phyloP scores from a whole-genome alignment of 2,329 filamentous ascomycete species.

The Rutstroemia sp. region DNA sequence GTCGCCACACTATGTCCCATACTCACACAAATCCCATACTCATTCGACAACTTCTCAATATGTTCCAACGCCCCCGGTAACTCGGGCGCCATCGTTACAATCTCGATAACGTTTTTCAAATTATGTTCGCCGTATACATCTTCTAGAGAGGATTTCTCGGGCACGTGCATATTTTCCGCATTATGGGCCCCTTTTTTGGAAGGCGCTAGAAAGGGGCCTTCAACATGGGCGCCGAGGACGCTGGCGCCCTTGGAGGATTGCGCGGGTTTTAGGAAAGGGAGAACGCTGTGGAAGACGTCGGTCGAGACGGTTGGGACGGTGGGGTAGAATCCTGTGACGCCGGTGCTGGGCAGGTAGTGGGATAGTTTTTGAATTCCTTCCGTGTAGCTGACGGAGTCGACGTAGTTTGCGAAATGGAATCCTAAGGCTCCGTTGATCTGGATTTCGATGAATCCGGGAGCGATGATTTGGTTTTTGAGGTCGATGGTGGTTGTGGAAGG shows the following conservation, averaged over 20 bases:
- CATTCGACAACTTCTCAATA: slow-evolving; percentile 34
- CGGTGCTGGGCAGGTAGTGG: slow-evolving; percentile 40
- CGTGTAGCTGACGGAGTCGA: slow-evolving; percentile 32
- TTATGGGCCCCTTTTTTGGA: slow-evolving; percentile 46
- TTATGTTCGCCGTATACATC: slow-evolving; percentile 39
- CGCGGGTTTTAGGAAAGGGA: slow-evolving; percentile 39
- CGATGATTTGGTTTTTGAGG: slow-evolving; percentile 41
- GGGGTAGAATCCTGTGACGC: slow-evolving; percentile 46
- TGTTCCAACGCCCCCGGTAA: slow-evolving; percentile 35
- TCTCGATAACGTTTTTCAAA: slow-evolving; percentile 35
- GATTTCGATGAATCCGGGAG: slow-evolving; percentile 47
- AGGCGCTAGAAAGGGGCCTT: slow-evolving; percentile 47
- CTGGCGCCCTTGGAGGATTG: slow-evolving; percentile 37
- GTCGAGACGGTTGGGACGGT: slow-evolving; percentile 44
- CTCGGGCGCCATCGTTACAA: slow-evolving; percentile 47
- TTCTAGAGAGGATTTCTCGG: slow-evolving; percentile 17
- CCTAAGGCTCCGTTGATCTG: slow-evolving; percentile 43
- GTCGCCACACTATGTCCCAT: slow-evolving; percentile 41
- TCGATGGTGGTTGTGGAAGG: slow-evolving; percentile 28
- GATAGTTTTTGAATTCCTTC: slow-evolving; percentile 39
- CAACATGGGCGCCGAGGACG: slow-evolving; percentile 47
- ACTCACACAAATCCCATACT: slow-evolving; percentile 23
- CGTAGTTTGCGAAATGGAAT: slow-evolving; percentile 46
- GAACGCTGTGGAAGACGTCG: slow-evolving; percentile 36
- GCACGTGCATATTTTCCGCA: slow-evolving; percentile 23